These are phyloP conservation scores for Elaphomyces granulatus DNA, from an alignment of 495 filamentous ascomycete genomes.

Conservation along the genomic window DNA sequence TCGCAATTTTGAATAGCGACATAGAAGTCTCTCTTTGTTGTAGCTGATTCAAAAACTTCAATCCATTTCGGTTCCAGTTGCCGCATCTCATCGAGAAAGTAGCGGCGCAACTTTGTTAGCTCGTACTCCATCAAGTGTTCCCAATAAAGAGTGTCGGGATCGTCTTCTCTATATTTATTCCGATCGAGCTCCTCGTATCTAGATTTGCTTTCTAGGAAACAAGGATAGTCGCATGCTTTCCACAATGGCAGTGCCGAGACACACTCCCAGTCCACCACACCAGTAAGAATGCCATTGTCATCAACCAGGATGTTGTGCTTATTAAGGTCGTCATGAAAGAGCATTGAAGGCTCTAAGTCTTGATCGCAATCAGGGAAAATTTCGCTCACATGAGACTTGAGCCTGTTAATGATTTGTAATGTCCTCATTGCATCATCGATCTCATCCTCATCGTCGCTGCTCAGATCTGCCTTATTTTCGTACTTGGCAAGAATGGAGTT, in stretches of 20 bases:
- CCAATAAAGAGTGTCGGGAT: conserved; percentile 13
- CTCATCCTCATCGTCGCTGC: conserved; percentile 6
- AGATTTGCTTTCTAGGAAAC: conserved; percentile 21
- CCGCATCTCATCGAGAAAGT: conserved; percentile 21
- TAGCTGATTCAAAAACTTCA: conserved; percentile 5
- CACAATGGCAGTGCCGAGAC: conserved; percentile 34
- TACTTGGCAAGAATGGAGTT: conserved; percentile 3
- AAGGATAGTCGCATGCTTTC: conserved; percentile 30
- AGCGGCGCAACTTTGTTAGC: conserved; percentile 16
- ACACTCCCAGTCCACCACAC: conserved; percentile 41
- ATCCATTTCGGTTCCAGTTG: conserved; percentile 12
- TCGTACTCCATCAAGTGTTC: conserved; percentile 19
- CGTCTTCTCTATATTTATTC: conserved; percentile 19
- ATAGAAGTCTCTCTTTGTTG: conserved; percentile 8
- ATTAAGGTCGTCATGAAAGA: conserved; percentile 35
- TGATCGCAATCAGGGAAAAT: conserved; percentile 6
- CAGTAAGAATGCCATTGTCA: conserved; percentile 25
- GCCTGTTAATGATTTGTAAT: conserved; percentile 2
- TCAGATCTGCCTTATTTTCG: conserved; percentile 1
- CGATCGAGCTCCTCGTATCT: conserved; percentile 18
- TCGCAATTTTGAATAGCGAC: conserved; percentile 9
- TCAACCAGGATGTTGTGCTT: conserved; percentile 38
- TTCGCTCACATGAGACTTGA: conserved; percentile 3
- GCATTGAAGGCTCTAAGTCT: conserved; percentile 19
- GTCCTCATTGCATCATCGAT: conserved; percentile 2